Conservation (phyloP, 1,284 basidiomycete genomes). For the Sporisorium sorghi region DNA sequence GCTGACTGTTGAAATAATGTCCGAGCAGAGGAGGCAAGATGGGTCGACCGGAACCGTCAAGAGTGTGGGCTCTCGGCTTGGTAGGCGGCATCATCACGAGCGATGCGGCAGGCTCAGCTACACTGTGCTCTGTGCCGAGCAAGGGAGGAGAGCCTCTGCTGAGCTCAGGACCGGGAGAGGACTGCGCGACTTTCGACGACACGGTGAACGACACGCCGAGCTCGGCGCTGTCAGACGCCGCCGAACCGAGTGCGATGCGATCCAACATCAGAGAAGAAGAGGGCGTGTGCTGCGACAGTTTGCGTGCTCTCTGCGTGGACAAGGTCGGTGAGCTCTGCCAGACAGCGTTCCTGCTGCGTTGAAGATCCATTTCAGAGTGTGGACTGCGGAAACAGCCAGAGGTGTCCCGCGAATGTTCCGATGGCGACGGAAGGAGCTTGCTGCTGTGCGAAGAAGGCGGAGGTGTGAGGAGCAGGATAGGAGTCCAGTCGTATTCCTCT, state of each 20-base stretch:
- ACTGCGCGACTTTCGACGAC: background rate
- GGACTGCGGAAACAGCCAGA: background rate
- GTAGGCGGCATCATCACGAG: slow-evolving; percentile 13
- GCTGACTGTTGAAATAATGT: background rate
- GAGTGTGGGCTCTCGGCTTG: slow-evolving; percentile 28
- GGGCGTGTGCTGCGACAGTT: slow-evolving; percentile 1
- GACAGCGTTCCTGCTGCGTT: slow-evolving; percentile 10
- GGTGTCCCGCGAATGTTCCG: background rate
- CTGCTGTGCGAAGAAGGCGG: slow-evolving; percentile 13
- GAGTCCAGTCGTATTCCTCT: slow-evolving; percentile 24
- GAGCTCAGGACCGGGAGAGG: background rate
- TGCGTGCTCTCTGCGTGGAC: slow-evolving; percentile 12
- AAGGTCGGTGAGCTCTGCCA: slow-evolving; percentile 29
- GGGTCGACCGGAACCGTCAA: slow-evolving; percentile 22
- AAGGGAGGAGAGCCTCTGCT: background rate
- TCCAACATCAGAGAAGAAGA: background rate
- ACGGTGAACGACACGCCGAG: background rate
- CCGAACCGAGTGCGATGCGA: background rate
- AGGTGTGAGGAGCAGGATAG: slow-evolving; percentile 23
- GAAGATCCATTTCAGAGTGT: background rate
- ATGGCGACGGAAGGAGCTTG: background rate
- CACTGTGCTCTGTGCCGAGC: background rate
- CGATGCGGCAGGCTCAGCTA: background rate
- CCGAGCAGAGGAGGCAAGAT: slow-evolving; percentile 25
- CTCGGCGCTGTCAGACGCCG: background rate